Evolutionary conservation across 1,284 basidiomycete species (phyloP), one percentile per base, ranked within the genome.

Genomic region (Trichosporon ovoides): DNA sequence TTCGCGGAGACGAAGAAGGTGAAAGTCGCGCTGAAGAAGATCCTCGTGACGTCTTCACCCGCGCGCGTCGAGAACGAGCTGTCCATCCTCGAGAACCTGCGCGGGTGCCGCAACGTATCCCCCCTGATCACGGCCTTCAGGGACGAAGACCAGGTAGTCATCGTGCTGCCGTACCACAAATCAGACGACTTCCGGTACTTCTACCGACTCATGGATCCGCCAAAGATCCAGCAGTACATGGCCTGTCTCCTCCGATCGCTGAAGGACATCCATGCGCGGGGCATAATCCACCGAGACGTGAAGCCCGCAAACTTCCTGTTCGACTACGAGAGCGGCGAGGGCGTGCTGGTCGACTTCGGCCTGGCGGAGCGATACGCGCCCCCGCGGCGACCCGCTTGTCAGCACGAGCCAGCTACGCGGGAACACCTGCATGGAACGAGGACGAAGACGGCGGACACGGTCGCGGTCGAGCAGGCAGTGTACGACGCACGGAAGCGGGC

Each of bases 221-320:
- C 64, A 1, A 69, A 73, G 52, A 85, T 98, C 57, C 89, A 88
- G 71, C 81, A 84, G 53, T 99, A 98, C 79, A 87, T 98, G 68
- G 85, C 87, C 38, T 94, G 89, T 71, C 85, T 99, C 72, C 87
- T 98, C 73, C 87, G 89, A 19, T 93, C 91, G 1, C 77, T 98
- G 54, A 85, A 88, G 53, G 92, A 95, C 67, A 88, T 91, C 20
- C 96, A 98, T 73, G 79, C 84, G n/a, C 82, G 90, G 52, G 85
- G 84, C 7, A 88, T 98, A 69, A 89, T 98, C 52, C 95, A 98
- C 77, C 90, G 95, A 36, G 95, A 98, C 76, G 91, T 98, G 69
- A 98, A 98, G 73, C 96, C 95, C 16, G 95, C 95, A 61, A 98
- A 98, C 77, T 98, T 98, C 72, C 82, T 98, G 34, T 98, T 90